These are phyloP conservation scores for Acanthochlamys bracteata DNA, from an alignment of 106 monocot species.

Conservation along the genomic window DNA sequence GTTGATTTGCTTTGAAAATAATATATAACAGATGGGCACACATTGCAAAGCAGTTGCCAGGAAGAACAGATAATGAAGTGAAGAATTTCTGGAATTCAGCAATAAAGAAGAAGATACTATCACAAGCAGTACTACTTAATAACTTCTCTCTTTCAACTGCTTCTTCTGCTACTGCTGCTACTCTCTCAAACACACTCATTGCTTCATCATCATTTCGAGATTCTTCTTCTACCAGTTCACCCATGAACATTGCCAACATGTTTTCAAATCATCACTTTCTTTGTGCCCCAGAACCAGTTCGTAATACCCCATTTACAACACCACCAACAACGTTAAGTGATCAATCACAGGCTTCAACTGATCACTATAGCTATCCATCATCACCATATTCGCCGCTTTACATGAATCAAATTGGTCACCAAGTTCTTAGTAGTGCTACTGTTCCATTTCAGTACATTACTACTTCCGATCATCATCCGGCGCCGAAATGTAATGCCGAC, in stretches of 20 bases:
- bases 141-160: not conserved
- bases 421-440: too few relatives aligned
- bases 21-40: constrained; percentile 77
- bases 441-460: too few relatives aligned
- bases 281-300: not conserved
- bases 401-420: too few relatives aligned
- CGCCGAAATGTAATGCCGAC: too few relatives aligned
- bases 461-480: too few relatives aligned
- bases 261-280: constrained; percentile 7
- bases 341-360: not conserved
- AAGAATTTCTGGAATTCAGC: constrained; percentile 88
- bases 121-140: constrained; percentile 29
- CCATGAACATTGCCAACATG: not conserved
- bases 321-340: not conserved
- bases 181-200: not conserved
- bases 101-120: constrained; percentile 74
- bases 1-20: too few relatives aligned
- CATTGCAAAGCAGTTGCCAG: constrained; percentile 77
- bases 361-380: too few relatives aligned
- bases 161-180: not conserved
- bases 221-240: too few relatives aligned
- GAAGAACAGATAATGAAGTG: constrained; percentile 83
- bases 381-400: too few relatives aligned
- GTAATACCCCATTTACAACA: constrained; percentile 4
- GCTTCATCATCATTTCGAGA: not conserved